Percentiles rank a stretch among this genome's conserved stretches.
Conservation (phyloP, 805 yeast species). For the Wickerhamiella vanderwaltii region DNA sequence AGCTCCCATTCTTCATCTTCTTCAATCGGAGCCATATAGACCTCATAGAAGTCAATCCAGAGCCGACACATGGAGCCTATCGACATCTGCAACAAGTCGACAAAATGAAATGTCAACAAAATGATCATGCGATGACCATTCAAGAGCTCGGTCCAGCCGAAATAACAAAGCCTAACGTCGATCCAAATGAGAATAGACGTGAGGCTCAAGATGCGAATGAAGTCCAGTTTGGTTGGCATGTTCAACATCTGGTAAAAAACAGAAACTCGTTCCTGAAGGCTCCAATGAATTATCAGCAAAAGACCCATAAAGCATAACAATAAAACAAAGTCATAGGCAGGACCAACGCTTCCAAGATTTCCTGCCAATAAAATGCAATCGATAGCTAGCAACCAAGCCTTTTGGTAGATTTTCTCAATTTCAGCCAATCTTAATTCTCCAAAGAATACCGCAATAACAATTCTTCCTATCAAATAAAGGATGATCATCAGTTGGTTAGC, state of each 20-base stretch:
- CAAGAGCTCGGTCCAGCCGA: constrained; percentile 3
- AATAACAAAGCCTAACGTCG: constrained; percentile 35
- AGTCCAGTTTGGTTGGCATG: constrained; percentile 26
- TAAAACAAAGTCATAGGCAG: constrained; percentile 34
- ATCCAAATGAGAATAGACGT: constrained; percentile 34
- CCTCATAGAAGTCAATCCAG: constrained; percentile 27
- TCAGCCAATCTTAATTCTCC: constrained; percentile 69
- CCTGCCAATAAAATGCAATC: constrained; percentile 41
- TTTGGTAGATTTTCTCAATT: constrained; percentile 57
- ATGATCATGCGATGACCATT: neutral
- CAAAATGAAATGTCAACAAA: constrained; percentile 3
- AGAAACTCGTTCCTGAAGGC: constrained; percentile 45
- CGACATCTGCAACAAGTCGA: constrained; percentile 2
- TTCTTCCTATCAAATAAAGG: constrained; percentile 32
- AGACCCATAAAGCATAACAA: constrained; percentile 23
- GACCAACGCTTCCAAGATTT: constrained; percentile 40
- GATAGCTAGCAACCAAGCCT: constrained; percentile 51
- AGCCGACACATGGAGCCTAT: constrained; percentile 33
- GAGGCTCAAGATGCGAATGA: constrained; percentile 36
- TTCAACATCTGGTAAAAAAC: constrained; percentile 35
- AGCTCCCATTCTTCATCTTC: constrained; percentile 54
- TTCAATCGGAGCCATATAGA: neutral
- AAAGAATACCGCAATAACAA: constrained; percentile 44
- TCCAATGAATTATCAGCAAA: constrained; percentile 61
- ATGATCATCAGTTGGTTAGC: constrained; percentile 22